A percentile compares a stretch with the other conserved stretches of the same genome.
phyloP scores from a whole-genome alignment of 2,329 filamentous ascomycete species.

The Alternaria longipes region DNA sequence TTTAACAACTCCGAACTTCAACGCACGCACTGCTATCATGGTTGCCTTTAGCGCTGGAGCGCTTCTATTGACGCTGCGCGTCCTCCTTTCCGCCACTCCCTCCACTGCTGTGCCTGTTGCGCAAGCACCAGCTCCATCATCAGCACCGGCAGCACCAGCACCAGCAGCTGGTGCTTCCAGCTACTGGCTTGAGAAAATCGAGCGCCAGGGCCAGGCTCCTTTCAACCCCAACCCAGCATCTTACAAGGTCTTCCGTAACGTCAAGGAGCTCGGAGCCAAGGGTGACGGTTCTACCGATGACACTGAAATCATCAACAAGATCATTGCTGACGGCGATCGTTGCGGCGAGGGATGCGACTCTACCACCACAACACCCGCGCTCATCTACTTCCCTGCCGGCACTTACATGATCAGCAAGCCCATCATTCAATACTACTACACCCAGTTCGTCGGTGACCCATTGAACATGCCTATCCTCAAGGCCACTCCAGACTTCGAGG shows the following conservation, averaged over 20 bases:
- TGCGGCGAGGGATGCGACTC: conserved; percentile 87
- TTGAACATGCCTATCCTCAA: conserved; percentile 77
- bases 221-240: conserved; percentile 64
- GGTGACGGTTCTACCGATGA: conserved; percentile 79
- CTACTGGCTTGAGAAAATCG: conserved; percentile 78
- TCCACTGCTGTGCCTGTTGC: conserved; percentile 43
- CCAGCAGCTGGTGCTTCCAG: conserved; percentile 36
- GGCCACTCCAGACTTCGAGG: conserved; percentile 68
- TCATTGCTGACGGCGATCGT: conserved; percentile 78
- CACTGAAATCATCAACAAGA: conserved; percentile 85
- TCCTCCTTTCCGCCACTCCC: conserved; percentile 44
- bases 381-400: conserved; percentile 91
- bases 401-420: conserved; percentile 84
- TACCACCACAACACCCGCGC: conserved; percentile 79
- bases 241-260: conserved; percentile 70
- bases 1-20: conserved; percentile 26
- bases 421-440: conserved; percentile 89
- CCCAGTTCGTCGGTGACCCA: conserved; percentile 87
- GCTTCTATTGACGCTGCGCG: conserved; percentile 50
- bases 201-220: conserved; percentile 73
- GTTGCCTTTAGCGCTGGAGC: conserved; percentile 50
- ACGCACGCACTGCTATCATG: conserved; percentile 45
- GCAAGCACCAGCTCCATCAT: conserved; percentile 26
- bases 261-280: conserved; percentile 55
- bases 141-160: conserved; percentile 23